Base-by-base conservation (phyloP, 75 land plant genomes). In the Adiantum capillusveneris region DNA sequence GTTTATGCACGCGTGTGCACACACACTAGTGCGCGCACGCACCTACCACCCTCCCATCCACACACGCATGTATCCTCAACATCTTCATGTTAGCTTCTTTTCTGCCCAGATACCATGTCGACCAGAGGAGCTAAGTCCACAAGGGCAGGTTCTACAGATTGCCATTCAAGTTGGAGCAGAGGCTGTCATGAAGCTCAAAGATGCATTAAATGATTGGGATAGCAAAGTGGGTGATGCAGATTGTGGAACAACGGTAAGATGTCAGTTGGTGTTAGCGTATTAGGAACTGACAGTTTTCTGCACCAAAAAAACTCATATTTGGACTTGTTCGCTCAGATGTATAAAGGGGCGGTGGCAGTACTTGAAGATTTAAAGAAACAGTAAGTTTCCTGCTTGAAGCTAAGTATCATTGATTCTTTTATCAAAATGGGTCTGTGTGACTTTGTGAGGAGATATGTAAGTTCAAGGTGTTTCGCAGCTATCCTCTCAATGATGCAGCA, bases 201-300 rank as follows among this genome's bases (percentile, higher is more conserved):
- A 86, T 25, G 42, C 48, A 18, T 63, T 94, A 39, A 89, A 94
- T 78, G 95, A 88, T 29, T 94, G 82, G 96, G 98, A 94, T 55
- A 50, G 81, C 30, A 79, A 83, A 79, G 87, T 84, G 21, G 98
- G 98, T 56, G 98, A 94, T 77, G 96, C 90, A 53, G 98, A 94
- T 58, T 94, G 98, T 79, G 98, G 98, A 26, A 75, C 87, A 22
- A 84, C 96, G 16, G 98, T 93, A 63, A 71, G 90, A 66, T 19
- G 28, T 17, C 27, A 27, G 60, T 25, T 39, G 21, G n/a, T 20
- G 19, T 17, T 34, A 29, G n/a, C n/a, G n/a, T n/a, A n/a, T n/a
- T n/a, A n/a, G n/a, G n/a, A n/a, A n/a, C n/a, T n/a, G n/a, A n/a
- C n/a, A n/a, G n/a, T n/a, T n/a, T n/a, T n/a, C n/a, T n/a, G n/a